Percentiles rank a stretch among this genome's conserved stretches.
phyloP scores from a whole-genome alignment of 805 yeast species.

The Monosporozyma yasuniensis region DNA sequence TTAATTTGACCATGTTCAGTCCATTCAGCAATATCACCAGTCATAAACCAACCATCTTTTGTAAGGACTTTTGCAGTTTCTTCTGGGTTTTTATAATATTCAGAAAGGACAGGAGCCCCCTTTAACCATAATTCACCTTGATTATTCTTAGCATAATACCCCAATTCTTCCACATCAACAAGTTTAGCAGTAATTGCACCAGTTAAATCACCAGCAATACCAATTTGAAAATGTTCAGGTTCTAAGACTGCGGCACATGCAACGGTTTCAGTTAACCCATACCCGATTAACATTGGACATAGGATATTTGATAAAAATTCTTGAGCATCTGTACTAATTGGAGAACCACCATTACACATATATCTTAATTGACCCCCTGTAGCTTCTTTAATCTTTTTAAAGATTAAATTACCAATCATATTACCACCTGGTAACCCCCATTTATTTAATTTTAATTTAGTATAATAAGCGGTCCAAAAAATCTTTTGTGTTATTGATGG shows the following conservation, averaged over 20 bases:
- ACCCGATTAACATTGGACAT: slow-evolving; percentile 87
- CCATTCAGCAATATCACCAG: slow-evolving; percentile 98
- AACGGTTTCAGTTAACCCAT: slow-evolving; percentile 92
- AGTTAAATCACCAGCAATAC: slow-evolving; percentile 72
- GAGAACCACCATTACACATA: slow-evolving; percentile 87
- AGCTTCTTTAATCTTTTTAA: slow-evolving; percentile 84
- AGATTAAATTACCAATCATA: slow-evolving; percentile 55
- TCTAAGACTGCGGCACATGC: slow-evolving; percentile 75
- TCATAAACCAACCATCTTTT: slow-evolving; percentile 88
- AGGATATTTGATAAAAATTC: slow-evolving; percentile 64
- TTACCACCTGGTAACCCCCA: slow-evolving; percentile 69
- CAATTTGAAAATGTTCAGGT: slow-evolving; percentile 58
- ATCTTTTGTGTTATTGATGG: slow-evolving; percentile 65
- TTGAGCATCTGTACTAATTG: slow-evolving; percentile 79
- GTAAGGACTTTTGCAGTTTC: slow-evolving; percentile 72
- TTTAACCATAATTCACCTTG: slow-evolving; percentile 86
- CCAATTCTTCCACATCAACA: slow-evolving; percentile 84
- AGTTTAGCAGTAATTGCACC: slow-evolving; percentile 82
- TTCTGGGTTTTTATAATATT: slow-evolving; percentile 73
- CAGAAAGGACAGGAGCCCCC: slow-evolving; percentile 65
- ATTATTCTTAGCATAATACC: slow-evolving; percentile 78
- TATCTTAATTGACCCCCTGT: slow-evolving; percentile 82
- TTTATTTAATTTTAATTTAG: slow-evolving; percentile 53
- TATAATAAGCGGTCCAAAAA: slow-evolving; percentile 81
- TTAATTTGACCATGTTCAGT: slow-evolving; percentile 67